These are phyloP conservation scores for Psidium guajava DNA, from an alignment of 345 rosid species.

Conservation along the genomic window DNA sequence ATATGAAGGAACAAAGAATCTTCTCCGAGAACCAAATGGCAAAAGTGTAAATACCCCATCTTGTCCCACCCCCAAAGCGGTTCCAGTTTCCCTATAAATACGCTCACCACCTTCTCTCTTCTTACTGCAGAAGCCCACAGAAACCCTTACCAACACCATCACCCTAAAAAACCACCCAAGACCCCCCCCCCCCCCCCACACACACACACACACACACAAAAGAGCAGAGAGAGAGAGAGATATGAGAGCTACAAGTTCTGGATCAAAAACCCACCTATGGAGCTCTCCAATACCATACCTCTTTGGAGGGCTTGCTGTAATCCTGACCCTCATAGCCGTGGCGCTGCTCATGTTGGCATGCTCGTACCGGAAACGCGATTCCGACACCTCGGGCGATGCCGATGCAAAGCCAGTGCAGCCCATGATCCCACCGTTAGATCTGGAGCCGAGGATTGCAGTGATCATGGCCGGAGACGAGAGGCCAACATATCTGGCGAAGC, in stretches of 20 bases:
- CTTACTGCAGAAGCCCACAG: background rate
- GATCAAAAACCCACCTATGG: background rate
- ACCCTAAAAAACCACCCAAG: background rate
- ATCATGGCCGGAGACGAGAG: conserved; percentile 38
- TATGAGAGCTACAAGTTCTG: background rate
- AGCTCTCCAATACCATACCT: conserved; percentile 20
- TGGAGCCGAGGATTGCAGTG: conserved; percentile 20
- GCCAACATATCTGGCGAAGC: conserved; percentile 23
- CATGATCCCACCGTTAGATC: background rate
- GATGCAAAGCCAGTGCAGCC: background rate
- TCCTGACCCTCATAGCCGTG: conserved; percentile 9
- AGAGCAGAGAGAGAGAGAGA: conserved; percentile 1
- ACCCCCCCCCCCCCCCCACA: too few species aligned
- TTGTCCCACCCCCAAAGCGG: background rate
- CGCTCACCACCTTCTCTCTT: background rate
- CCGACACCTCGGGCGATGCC: background rate
- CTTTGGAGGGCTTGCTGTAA: conserved; percentile 18
- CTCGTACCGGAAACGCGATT: background rate
- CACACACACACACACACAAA: too few species aligned
- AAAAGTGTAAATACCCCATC: background rate
- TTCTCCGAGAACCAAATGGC: background rate
- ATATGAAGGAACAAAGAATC: background rate
- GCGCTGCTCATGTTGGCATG: conserved; percentile 21
- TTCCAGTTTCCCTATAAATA: background rate
- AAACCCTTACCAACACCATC: background rate